Base-by-base conservation (phyloP, 2,329 filamentous ascomycete genomes). In the Cryoendolithus antarcticus region DNA sequence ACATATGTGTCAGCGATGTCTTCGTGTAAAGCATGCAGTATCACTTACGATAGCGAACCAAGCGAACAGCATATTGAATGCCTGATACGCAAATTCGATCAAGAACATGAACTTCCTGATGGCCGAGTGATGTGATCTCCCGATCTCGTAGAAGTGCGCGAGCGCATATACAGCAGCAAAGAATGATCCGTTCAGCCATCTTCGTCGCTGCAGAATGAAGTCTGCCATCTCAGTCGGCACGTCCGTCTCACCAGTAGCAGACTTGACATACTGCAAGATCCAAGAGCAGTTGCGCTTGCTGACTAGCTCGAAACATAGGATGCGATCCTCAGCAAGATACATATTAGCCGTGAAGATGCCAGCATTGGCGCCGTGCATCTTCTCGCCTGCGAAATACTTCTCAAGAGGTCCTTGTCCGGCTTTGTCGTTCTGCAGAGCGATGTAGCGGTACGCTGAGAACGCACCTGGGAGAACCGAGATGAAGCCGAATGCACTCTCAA, bases 241-340 rank as follows among this genome's bases (percentile, higher is more conserved):
- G 63, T 98, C 91, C 1, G 91, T 98, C 68, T 98, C 91, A 48
- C 91, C 91, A 7, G 77, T 94, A 9, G 91, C 85, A 2, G 88
- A 95, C 65, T 98, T 98, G 69, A 98, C 91, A 57, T 98, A 98
- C 57, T 95, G 88, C 54, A 98, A 65, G 44, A 96, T 84, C 91
- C 91, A 98, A 55, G 89, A 83, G 59, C 88, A 95, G 58, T 95
- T 95, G 47, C 91, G 79, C 67, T 98, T 98, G 34, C 88, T 86
- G 45, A 98, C 91, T 37, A 98, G 77, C 64, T 98, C 91, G 71
- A 94, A 98, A 63, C 91, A 93, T 12, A 93, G 66, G 53, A 93
- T 93, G 61, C 85, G 81, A 69, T 93, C 85, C 58, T 93, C 85
- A 31, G 85, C 85, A 36, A 93, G 68, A 53, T 91, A 93, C 85